Evolutionary conservation across 177 flowering plant species (phyloP).

Genomic region (Vitis hybrid): DNA sequence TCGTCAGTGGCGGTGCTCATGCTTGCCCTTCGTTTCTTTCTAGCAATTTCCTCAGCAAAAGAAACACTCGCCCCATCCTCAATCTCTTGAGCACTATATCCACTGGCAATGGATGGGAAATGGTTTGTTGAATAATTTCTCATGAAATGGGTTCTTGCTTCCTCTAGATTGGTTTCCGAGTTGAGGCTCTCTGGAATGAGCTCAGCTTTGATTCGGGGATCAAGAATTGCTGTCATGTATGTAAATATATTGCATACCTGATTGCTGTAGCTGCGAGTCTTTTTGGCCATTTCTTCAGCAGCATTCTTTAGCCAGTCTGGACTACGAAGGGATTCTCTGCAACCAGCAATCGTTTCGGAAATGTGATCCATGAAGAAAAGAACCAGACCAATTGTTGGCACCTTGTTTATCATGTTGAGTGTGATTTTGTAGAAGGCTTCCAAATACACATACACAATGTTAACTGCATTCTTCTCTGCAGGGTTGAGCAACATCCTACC

Average conservation of each 20-base stretch:
- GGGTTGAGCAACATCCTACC: conserved; percentile 51
- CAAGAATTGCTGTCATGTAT: conserved; percentile 90
- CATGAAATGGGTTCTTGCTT: conserved; percentile 75
- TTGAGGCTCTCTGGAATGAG: conserved; percentile 78
- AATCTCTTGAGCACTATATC: conserved; percentile 47
- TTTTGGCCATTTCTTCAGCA: conserved; percentile 77
- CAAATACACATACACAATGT: conserved; percentile 55
- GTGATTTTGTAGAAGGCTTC: conserved; percentile 91
- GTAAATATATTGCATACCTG: conserved; percentile 76
- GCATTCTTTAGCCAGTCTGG: conserved; percentile 84
- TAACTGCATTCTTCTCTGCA: conserved; percentile 65
- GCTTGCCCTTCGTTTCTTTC: conserved; percentile 78
- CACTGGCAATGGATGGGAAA: conserved; percentile 54
- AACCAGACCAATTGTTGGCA: conserved; percentile 73
- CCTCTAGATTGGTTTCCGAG: conserved; percentile 61
- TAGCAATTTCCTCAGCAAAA: conserved; percentile 94
- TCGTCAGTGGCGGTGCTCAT: conserved; percentile 71
- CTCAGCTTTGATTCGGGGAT: conserved; percentile 87
- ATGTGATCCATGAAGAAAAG: conserved; percentile 96
- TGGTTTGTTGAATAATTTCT: conserved; percentile 65
- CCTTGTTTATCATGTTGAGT: conserved; percentile 69
- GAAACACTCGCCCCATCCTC: conserved; percentile 71
- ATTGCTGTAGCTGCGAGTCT: conserved; percentile 54
- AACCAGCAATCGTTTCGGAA: conserved; percentile 61
- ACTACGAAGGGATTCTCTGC: conserved; percentile 65